phyloP scores from a whole-genome alignment of 495 filamentous ascomycete genomes.

The Tricharina praecox region DNA sequence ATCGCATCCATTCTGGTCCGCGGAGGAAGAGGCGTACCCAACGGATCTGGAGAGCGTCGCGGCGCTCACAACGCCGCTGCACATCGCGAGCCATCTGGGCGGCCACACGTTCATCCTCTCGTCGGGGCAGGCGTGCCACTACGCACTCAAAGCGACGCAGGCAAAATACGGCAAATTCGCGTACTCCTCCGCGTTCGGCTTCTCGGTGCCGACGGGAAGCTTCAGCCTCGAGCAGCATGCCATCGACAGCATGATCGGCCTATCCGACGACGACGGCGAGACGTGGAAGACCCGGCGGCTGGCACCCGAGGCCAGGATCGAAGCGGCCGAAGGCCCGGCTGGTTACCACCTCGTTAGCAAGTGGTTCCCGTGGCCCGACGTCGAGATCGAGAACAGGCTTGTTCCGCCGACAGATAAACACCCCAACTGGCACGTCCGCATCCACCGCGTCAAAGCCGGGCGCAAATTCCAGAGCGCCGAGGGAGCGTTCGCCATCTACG shows the following conservation, averaged over 20 bases:
- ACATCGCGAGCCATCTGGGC: conserved; percentile 40
- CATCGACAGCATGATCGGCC: conserved; percentile 53
- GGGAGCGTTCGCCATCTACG: conserved; percentile 53
- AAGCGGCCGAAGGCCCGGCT: conserved; percentile 31
- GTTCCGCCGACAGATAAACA: conserved; percentile 37
- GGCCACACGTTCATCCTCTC: conserved; percentile 53
- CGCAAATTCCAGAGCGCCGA: conserved; percentile 50
- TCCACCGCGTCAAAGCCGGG: conserved; percentile 41
- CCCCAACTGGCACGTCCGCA: conserved; percentile 53
- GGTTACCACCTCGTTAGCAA: conserved; percentile 39
- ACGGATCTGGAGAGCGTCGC: conserved; percentile 37
- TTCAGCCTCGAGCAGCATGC: conserved; percentile 61
- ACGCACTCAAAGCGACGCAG: conserved; percentile 61
- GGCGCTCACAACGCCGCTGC: conserved; percentile 46
- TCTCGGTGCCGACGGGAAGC: conserved; percentile 58
- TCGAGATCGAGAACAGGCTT: conserved; percentile 45
- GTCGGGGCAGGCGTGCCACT: conserved; percentile 60
- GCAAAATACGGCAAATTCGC: conserved; percentile 70
- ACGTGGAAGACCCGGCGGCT: conserved; percentile 58
- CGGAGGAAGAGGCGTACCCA: conserved; percentile 44
- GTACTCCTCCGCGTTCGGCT: conserved; percentile 56
- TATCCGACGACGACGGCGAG: conserved; percentile 63
- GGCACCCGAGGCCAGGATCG: conserved; percentile 40
- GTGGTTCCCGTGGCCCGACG: conserved; percentile 53
- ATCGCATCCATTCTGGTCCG: conserved; percentile 59